Evolutionary conservation across 2,329 filamentous ascomycete genomes (phyloP), one percentile per base, ranked within the genome.

Genomic region (Capronia coronata): DNA sequence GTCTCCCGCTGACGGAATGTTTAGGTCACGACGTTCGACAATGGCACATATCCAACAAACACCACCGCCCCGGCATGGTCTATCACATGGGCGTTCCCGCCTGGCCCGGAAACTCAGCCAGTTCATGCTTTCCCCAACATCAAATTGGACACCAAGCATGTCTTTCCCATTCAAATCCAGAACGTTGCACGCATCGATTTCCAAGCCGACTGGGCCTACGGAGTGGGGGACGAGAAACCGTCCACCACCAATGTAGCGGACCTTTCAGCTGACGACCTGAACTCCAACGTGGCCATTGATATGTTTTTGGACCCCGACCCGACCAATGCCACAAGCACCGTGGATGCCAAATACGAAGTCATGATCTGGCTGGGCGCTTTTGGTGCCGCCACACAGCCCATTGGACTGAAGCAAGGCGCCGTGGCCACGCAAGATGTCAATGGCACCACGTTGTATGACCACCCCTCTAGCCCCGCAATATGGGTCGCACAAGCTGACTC

Each of bases 261-360:
- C 0, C 62, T 78, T 10, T 59, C 52, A 2, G 51, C 62, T 0
- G 62, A 64, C n/a, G 53, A 60, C 0, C 63, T 77, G 51, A 75
- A 77, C 57, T 65, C 75, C 62, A 80, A 80, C 67, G 75, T 80
- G 27, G 76, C 76, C 29, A 67, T 80, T 52, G 77, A 80, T 65
- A 76, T 80, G 71, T 80, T 79, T 63, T 63, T 79, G 46, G 76
- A 78, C 55, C 61, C 58, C 21, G 68, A 76, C 60, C 61, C 68
- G 46, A 58, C 54, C 1, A 68, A 62, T 0, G 65, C 77, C 0
- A 51, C 62, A 37, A 62, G 72, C 61, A 73, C 68, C 35, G 61
- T 61, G 2, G 18, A 56, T 5, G 65, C 69, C 25, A 57, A 59
- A 16, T 75, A 71, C 64, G 77, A 80, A 65, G 67, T 80, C 64